phyloP scores from a whole-genome alignment of 1,284 basidiomycete genomes.

The Ceratobasidium sp. region DNA sequence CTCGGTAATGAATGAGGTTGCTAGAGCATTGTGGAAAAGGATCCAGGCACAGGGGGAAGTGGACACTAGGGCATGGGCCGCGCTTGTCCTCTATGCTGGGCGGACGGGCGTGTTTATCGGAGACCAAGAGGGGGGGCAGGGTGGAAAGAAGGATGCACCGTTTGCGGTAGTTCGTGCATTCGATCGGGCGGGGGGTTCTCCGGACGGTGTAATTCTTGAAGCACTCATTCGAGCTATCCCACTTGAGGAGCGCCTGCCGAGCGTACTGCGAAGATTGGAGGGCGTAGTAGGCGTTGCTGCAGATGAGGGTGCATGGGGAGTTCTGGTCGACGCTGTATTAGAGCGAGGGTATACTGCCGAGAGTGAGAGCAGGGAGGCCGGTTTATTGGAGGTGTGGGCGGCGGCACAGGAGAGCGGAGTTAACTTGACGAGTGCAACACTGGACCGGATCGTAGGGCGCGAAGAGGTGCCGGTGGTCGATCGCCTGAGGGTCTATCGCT shows the following conservation, averaged over 20 bases:
- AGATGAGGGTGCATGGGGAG: constrained; percentile 30
- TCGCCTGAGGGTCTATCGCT: constrained; percentile 18
- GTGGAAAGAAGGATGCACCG: neutral
- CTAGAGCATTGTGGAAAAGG: no score
- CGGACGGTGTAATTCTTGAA: constrained; percentile 20
- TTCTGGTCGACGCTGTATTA: constrained; percentile 24
- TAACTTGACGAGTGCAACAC: constrained; percentile 21
- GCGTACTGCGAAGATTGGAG: constrained; percentile 22
- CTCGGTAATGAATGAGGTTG: neutral
- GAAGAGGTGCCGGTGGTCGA: constrained; percentile 28
- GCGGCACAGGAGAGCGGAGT: constrained; percentile 32
- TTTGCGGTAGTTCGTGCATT: constrained; percentile 17
- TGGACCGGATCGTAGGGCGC: constrained; percentile 25
- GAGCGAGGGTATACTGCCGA: neutral
- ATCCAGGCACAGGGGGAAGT: constrained; percentile 1
- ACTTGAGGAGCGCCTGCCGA: neutral
- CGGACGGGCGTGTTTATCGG: neutral
- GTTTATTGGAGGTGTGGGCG: constrained; percentile 19
- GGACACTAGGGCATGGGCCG: constrained; percentile 31
- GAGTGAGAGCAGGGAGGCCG: neutral
- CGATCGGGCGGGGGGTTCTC: constrained; percentile 20
- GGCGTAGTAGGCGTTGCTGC: constrained; percentile 8
- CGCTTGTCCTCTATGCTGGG: constrained; percentile 20
- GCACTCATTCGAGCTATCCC: constrained; percentile 21
- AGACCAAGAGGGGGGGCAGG: neutral